A percentile compares a stretch with the other conserved stretches of the same genome.
Evolutionary conservation across 345 rosid genomes (phyloP).

Genomic region (Psidium friedrichsthalianum): DNA sequence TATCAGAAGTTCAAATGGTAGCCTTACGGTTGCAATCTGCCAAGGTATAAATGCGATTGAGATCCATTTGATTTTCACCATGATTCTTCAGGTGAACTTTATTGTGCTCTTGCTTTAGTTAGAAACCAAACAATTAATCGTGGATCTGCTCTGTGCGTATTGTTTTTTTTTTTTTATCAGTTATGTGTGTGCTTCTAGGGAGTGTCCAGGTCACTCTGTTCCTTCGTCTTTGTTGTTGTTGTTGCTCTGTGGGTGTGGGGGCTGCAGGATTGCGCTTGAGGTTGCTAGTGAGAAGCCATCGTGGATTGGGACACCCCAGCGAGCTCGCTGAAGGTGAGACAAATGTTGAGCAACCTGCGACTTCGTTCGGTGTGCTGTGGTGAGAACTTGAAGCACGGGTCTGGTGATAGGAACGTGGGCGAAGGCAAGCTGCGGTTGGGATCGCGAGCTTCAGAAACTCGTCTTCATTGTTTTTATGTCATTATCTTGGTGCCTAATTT

Average conservation of each 20-base stretch:
- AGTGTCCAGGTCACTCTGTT: neutral
- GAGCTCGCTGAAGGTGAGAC: too few species aligned
- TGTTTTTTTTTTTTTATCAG: neutral
- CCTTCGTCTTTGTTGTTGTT: neutral
- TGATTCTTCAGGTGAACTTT: neutral
- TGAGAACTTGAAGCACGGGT: too few species aligned
- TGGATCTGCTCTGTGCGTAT: neutral
- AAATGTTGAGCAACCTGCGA: too few species aligned
- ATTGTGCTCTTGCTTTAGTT: neutral
- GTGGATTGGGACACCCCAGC: too few species aligned
- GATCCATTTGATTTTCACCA: neutral
- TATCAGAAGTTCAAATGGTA: constrained; percentile 79
- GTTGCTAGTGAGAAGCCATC: too few species aligned
- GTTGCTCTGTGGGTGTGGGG: neutral
- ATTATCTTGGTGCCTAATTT: too few species aligned
- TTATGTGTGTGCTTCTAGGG: neutral
- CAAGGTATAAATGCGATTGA: constrained; percentile 33
- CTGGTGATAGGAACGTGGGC: too few species aligned
- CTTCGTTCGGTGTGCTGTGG: too few species aligned
- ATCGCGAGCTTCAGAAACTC: too few species aligned
- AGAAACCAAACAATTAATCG: neutral
- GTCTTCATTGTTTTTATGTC: too few species aligned
- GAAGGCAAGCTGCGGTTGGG: too few species aligned
- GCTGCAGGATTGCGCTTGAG: too few species aligned
- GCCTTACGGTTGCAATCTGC: constrained; percentile 73